phyloP scores from a whole-genome alignment of 2,329 filamentous ascomycete species.

The Phyllosticta citriasiana region DNA sequence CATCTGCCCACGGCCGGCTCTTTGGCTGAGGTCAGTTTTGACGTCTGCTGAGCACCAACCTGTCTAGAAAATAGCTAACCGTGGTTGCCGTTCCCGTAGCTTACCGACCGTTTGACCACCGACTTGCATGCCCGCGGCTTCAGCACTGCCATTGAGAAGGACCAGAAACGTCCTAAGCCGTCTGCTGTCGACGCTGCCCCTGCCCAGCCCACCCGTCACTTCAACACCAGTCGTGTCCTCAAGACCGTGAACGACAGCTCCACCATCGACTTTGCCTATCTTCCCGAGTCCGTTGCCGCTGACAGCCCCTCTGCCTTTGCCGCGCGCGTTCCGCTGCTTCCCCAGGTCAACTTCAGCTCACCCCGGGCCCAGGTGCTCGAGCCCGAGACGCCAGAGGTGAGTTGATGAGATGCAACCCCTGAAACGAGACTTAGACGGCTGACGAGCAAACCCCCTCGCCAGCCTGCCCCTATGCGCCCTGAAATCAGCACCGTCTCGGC shows the following conservation, averaged over 20 bases:
- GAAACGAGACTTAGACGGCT: background rate
- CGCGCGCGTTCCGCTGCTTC: constrained; percentile 42
- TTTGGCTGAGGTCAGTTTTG: constrained; percentile 37
- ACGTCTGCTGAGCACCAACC: background rate
- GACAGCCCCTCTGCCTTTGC: constrained; percentile 33
- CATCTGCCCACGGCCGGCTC: constrained; percentile 37
- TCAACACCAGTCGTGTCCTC: constrained; percentile 51
- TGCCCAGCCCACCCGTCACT: constrained; percentile 37
- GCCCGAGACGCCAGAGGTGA: background rate
- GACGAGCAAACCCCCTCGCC: background rate
- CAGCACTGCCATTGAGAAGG: constrained; percentile 43
- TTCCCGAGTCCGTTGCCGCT: constrained; percentile 44
- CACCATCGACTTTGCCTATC: constrained; percentile 54
- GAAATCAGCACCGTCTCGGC: constrained; percentile 46
- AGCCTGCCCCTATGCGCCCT: constrained; percentile 40
- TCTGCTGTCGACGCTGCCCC: constrained; percentile 16
- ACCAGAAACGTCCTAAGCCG: constrained; percentile 29
- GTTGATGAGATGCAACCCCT: background rate
- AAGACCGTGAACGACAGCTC: constrained; percentile 49
- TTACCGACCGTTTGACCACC: constrained; percentile 44
- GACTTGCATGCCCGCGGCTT: constrained; percentile 45
- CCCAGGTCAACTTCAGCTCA: constrained; percentile 12
- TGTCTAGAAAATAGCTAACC: constrained; percentile 4
- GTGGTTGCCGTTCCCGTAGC: constrained; percentile 23
- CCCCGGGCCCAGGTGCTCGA: constrained; percentile 1